phyloP scores from a whole-genome alignment of 257 asterid genomes.

The Solanum chilense region DNA sequence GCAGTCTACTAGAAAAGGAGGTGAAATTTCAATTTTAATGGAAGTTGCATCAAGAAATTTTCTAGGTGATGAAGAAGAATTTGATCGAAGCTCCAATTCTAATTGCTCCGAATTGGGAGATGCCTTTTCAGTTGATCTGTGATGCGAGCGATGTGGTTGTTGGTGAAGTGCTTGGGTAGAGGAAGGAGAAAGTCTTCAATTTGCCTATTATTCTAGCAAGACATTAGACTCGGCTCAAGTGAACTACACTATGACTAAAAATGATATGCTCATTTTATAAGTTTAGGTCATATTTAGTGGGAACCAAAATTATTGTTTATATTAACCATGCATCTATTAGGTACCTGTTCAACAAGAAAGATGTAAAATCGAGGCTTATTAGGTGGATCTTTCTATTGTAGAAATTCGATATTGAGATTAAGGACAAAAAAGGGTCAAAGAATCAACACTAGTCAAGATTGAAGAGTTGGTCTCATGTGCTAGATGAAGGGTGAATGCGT shows the following conservation, averaged over 20 bases:
- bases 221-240: background rate
- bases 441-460: background rate
- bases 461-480: background rate
- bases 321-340: background rate
- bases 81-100: background rate
- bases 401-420: background rate
- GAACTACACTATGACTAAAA: background rate
- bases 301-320: background rate
- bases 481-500: background rate
- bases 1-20: background rate
- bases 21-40: background rate
- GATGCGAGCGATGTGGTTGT: background rate
- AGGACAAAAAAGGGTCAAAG: background rate
- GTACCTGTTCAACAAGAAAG: background rate
- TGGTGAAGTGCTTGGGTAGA: background rate
- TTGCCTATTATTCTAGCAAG: background rate
- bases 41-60: background rate
- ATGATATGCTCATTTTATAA: background rate
- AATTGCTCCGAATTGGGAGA: background rate
- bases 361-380: background rate
- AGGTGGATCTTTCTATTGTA: background rate
- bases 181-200: background rate
- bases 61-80: background rate
- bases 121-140: background rate
- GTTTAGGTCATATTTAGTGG: background rate